A percentile compares a stretch with the other conserved stretches of the same genome.
Conservation (phyloP, 208 protist species). For the Angomonas desouzai region DNA sequence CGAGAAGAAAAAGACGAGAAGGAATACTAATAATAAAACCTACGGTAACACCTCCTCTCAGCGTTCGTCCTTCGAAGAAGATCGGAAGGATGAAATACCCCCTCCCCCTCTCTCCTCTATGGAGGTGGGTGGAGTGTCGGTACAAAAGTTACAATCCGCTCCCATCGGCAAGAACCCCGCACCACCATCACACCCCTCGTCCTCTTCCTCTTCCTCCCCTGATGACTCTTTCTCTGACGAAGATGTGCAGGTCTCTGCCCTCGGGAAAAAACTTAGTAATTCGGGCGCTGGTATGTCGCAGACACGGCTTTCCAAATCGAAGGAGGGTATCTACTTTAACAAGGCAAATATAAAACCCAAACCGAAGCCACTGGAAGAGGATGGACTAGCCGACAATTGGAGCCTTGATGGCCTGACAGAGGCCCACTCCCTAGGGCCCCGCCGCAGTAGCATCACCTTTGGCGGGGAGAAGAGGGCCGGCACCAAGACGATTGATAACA, state of each 20-base stretch:
- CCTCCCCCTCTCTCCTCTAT: neutral
- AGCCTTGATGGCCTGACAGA: neutral
- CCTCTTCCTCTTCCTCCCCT: neutral
- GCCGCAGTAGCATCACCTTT: constrained; percentile 3
- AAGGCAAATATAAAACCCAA: neutral
- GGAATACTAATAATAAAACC: neutral
- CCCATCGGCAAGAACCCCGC: no score
- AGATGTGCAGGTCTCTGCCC: neutral
- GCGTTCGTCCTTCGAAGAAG: neutral
- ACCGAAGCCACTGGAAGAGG: neutral
- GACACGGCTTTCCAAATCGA: constrained; percentile 2
- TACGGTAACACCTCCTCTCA: neutral
- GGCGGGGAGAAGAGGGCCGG: neutral
- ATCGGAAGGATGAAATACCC: neutral
- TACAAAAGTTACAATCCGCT: no score
- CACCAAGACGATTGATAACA: neutral
- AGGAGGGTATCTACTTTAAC: constrained; percentile 8
- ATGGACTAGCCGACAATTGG: neutral
- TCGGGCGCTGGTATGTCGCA: neutral
- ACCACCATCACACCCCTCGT: neutral
- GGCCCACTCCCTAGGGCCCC: neutral
- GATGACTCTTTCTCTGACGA: neutral
- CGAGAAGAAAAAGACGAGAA: neutral
- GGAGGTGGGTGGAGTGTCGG: neutral
- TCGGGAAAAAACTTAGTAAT: neutral